Evolutionary conservation across 768 basidiomycete genomes (phyloP).

Genomic region (Suillus subalutaceus): DNA sequence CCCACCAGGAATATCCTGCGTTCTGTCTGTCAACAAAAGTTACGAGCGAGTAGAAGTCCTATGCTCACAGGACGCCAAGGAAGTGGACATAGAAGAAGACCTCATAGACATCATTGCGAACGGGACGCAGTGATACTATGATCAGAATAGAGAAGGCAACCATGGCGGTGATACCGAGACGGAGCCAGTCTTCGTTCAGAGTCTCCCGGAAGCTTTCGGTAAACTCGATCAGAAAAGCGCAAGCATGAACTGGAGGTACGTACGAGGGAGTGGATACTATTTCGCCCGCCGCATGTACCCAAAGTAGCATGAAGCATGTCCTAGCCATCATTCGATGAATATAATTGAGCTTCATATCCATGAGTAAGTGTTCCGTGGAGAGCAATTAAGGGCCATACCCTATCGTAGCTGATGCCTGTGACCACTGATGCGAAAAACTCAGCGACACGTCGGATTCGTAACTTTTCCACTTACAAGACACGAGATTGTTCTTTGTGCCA

Average conservation of each 20-base stretch:
- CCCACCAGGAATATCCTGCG: constrained; percentile 33
- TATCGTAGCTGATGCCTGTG: constrained; percentile 26
- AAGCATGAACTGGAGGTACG: background rate
- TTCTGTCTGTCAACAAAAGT: background rate
- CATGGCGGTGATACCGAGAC: constrained; percentile 37
- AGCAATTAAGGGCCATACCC: constrained; percentile 11
- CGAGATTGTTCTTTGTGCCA: constrained; percentile 44
- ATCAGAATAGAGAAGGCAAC: constrained; percentile 42
- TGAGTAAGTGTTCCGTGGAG: background rate
- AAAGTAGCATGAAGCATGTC: constrained; percentile 46
- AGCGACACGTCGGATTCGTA: background rate
- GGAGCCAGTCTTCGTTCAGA: constrained; percentile 24
- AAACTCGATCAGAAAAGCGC: background rate
- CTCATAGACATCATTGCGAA: constrained; percentile 53
- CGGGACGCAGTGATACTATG: constrained; percentile 49
- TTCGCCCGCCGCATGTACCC: constrained; percentile 46
- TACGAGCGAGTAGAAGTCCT: background rate
- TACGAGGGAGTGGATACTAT: constrained; percentile 16
- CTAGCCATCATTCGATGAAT: constrained; percentile 51
- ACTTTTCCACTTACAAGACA: constrained; percentile 19
- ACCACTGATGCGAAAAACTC: constrained; percentile 17
- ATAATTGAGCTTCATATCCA: constrained; percentile 33
- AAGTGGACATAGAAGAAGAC: constrained; percentile 53
- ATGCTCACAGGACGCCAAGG: constrained; percentile 40
- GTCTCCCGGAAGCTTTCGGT: constrained; percentile 1